These are phyloP conservation scores for Rhododendron henanense DNA, from an alignment of 148 eudicot genomes.

Conservation along the genomic window DNA sequence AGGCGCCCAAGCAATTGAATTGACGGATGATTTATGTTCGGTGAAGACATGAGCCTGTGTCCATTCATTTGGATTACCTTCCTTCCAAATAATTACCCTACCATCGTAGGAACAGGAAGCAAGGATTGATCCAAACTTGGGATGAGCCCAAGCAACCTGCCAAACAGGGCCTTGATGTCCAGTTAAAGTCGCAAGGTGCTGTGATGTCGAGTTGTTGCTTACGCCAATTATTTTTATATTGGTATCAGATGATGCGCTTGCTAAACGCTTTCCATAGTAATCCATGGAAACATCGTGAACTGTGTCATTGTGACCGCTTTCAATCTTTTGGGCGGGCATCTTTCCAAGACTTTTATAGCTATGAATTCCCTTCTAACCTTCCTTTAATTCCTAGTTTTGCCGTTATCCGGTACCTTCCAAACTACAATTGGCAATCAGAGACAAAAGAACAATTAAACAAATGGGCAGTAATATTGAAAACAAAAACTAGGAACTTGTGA, in stretches of 20 bases:
- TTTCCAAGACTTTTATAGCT: slow-evolving; percentile 18
- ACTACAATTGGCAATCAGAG: background rate
- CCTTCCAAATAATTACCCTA: slow-evolving; percentile 87
- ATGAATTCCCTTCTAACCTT: background rate
- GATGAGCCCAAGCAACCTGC: slow-evolving; percentile 97
- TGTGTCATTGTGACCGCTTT: slow-evolving; percentile 74
- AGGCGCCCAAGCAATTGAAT: slow-evolving; percentile 90
- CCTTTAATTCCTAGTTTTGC: background rate
- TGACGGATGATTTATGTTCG: slow-evolving; percentile 87
- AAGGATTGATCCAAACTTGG: slow-evolving; percentile 72
- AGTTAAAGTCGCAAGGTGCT: slow-evolving; percentile 64
- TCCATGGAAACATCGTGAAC: slow-evolving; percentile 95
- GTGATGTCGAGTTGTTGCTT: slow-evolving; percentile 50
- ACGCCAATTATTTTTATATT: slow-evolving; percentile 67
- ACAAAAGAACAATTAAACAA: background rate
- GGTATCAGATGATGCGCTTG: slow-evolving; percentile 74
- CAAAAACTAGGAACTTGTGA: background rate
- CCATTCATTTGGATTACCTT: slow-evolving; percentile 89
- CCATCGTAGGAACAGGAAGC: slow-evolving; percentile 97
- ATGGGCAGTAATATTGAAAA: background rate
- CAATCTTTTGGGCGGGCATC: slow-evolving; percentile 89
- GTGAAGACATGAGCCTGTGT: slow-evolving; percentile 65
- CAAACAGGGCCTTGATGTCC: slow-evolving; percentile 95
- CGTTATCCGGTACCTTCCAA: background rate
- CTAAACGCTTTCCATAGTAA: slow-evolving; percentile 85